phyloP scores from a whole-genome alignment of 106 monocot species.

The Platanthera guangdongensis region DNA sequence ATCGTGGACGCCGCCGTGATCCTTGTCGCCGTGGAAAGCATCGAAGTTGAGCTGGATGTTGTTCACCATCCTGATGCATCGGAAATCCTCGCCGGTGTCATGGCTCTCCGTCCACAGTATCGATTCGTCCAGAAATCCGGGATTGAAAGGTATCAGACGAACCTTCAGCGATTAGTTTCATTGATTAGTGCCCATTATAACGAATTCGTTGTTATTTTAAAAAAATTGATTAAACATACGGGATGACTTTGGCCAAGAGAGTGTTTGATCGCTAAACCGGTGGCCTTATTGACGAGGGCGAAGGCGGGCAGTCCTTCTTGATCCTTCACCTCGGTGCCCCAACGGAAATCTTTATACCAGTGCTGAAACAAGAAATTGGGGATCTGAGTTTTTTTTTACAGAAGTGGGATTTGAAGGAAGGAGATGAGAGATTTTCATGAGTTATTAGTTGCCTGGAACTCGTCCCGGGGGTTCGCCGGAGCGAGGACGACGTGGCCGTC shows the following conservation, averaged over 20 bases:
- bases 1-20: slow-evolving; percentile 44
- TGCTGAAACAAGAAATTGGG: slow-evolving; percentile 32
- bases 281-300: slow-evolving; percentile 62
- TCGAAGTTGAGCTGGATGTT: slow-evolving; percentile 50
- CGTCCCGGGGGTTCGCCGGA: slow-evolving; percentile 38
- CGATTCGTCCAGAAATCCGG: slow-evolving; percentile 34
- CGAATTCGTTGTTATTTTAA: not conserved
- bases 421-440: not conserved
- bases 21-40: slow-evolving; percentile 48
- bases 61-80: slow-evolving; percentile 56
- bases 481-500: slow-evolving; percentile 53
- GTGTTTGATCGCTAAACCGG: slow-evolving; percentile 68
- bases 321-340: slow-evolving; percentile 60
- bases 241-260: slow-evolving; percentile 51
- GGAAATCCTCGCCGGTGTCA: slow-evolving; percentile 32
- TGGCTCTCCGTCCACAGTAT: slow-evolving; percentile 49
- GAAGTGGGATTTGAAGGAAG: not conserved
- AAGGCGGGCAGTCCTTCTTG: slow-evolving; percentile 62
- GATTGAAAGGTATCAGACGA: slow-evolving; percentile 35
- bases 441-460: slow-evolving; percentile 26
- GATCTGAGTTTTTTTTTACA: not conserved
- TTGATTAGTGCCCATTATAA: not conserved
- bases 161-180: slow-evolving; percentile 12
- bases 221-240: slow-evolving; percentile 18
- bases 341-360: slow-evolving; percentile 83